Conservation (phyloP, 1,284 basidiomycete species). For the Leccinum angustisporum region DNA sequence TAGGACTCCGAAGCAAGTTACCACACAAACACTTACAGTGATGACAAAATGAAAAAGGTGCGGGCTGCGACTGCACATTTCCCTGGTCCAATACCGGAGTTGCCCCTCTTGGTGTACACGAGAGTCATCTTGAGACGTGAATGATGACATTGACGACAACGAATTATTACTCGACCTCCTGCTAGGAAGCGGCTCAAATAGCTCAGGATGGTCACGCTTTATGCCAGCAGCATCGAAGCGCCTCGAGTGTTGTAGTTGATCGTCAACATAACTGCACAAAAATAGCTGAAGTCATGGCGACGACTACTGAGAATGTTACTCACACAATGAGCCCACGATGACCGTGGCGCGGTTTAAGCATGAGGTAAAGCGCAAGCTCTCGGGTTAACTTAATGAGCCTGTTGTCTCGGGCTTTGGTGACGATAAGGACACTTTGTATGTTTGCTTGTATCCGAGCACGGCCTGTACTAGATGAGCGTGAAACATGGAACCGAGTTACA, state of each 20-base stretch:
- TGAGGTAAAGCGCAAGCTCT: constrained; percentile 92
- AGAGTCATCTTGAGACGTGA: constrained; percentile 41
- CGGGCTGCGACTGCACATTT: constrained; percentile 91
- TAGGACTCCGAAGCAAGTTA: constrained; percentile 11
- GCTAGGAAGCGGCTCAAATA: constrained; percentile 79
- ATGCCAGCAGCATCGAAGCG: constrained; percentile 95
- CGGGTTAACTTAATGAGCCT: constrained; percentile 93
- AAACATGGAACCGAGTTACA: not conserved
- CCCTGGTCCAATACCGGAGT: constrained; percentile 94
- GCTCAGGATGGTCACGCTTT: constrained; percentile 80
- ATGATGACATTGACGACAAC: constrained; percentile 47
- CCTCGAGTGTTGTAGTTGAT: constrained; percentile 87
- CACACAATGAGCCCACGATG: constrained; percentile 79
- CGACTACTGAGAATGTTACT: constrained; percentile 30
- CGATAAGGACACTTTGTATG: constrained; percentile 92
- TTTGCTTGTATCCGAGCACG: constrained; percentile 89
- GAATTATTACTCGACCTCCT: constrained; percentile 69
- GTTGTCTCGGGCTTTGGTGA: constrained; percentile 98
- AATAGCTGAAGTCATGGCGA: constrained; percentile 14
- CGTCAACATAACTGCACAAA: constrained; percentile 82
- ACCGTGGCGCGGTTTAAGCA: constrained; percentile 71
- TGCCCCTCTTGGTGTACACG: constrained; percentile 73
- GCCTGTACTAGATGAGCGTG: constrained; percentile 48
- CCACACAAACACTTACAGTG: constrained; percentile 61
- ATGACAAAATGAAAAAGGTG: constrained; percentile 98